Conservation (phyloP, 306 rosid genomes). For the Prunus armeniaca region DNA sequence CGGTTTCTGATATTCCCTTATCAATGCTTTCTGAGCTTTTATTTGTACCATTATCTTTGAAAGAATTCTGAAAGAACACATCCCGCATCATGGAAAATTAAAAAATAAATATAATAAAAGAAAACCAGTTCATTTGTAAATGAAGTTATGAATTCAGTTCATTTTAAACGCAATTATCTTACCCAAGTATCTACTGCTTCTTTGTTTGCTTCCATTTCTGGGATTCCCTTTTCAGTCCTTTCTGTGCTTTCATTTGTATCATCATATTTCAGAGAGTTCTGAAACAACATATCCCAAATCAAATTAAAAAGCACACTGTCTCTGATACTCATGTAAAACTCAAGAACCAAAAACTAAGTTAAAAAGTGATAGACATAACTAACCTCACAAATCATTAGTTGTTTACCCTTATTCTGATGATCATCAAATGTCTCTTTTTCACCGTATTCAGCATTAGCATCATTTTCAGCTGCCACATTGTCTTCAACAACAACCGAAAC, state of each 20-base stretch:
- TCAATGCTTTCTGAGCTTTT: not conserved
- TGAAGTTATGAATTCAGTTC: not conserved
- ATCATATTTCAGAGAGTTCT: not conserved
- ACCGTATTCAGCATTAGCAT: not conserved
- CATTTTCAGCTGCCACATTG: not conserved
- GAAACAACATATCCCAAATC: not conserved
- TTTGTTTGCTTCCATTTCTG: not conserved
- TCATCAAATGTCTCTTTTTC: constrained; percentile 8
- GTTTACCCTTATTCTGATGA: constrained; percentile 10
- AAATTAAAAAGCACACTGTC: not conserved
- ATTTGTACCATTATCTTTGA: not conserved
- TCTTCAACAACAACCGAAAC: not conserved
- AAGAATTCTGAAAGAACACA: not conserved
- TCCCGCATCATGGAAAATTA: not conserved
- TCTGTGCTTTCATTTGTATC: not conserved
- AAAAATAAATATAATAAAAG: not conserved
- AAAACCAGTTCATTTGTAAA: not conserved
- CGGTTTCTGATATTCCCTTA: not conserved
- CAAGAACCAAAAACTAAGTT: not conserved
- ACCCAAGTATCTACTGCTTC: not conserved
- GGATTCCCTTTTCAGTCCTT: not conserved
- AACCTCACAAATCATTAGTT: constrained; percentile 17
- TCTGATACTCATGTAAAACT: not conserved
- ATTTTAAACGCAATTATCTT: not conserved
- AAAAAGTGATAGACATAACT: not conserved